Evolutionary conservation across 352 stramenopile genomes (phyloP).

Genomic region (Hyaloperonospora brassicae): DNA sequence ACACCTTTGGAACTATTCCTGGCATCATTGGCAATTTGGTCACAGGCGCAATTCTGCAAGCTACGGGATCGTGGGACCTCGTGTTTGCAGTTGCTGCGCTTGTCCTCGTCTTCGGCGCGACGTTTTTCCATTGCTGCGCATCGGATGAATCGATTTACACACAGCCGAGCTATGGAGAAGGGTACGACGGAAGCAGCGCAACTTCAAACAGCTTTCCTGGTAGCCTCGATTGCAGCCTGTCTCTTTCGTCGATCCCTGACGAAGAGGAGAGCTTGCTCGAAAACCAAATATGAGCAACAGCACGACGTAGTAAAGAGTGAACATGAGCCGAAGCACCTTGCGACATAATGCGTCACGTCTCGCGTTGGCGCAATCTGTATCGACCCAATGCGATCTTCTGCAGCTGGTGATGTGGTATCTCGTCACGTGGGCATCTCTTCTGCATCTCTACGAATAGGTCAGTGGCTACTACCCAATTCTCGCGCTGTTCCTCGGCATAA

Average conservation of each 20-base stretch:
- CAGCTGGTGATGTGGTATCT: conserved; percentile 40
- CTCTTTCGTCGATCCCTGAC: conserved; percentile 26
- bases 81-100: conserved; percentile 74
- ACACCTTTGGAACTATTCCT: conserved; percentile 78
- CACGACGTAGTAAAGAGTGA: background rate
- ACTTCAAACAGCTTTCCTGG: conserved; percentile 26
- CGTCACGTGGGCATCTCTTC: conserved; percentile 40
- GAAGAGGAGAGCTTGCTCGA: conserved; percentile 53
- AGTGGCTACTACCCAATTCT: conserved; percentile 59
- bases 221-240: conserved; percentile 28
- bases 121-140: conserved; percentile 69
- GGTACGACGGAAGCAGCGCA: conserved; percentile 23
- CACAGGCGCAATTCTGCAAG: conserved; percentile 69
- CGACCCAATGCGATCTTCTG: conserved; percentile 57
- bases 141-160: conserved; percentile 74
- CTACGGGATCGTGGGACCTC: conserved; percentile 68
- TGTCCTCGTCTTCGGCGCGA: conserved; percentile 59
- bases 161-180: conserved; percentile 8
- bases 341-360: conserved; percentile 14
- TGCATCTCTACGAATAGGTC: conserved; percentile 74
- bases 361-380: conserved; percentile 38
- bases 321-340: background rate
- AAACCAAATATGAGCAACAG: conserved; percentile 22
- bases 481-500: conserved; percentile 52
- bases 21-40: conserved; percentile 82